Percentiles rank a stretch among this genome's conserved stretches.
Evolutionary conservation across 1,284 basidiomycete species (phyloP).

Genomic region (Kalmanozyma brasiliensis): DNA sequence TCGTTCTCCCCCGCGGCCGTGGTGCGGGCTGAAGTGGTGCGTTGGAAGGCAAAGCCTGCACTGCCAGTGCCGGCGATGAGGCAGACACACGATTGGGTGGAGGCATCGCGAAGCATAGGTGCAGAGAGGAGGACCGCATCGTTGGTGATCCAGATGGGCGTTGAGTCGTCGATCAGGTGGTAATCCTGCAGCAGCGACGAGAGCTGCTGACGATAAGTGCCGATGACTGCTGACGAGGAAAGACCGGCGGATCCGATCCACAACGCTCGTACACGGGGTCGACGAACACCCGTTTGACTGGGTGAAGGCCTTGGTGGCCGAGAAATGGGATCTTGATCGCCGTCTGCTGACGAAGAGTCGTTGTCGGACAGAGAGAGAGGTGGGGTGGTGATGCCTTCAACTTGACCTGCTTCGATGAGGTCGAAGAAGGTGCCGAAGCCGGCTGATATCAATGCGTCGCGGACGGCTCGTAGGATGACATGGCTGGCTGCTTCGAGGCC

Average conservation of each 20-base stretch:
- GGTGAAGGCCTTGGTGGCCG: slow-evolving; percentile 4
- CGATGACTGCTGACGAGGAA: slow-evolving; percentile 28
- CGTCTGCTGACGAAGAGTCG: slow-evolving; percentile 32
- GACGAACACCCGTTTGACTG: background rate
- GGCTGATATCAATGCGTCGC: slow-evolving; percentile 32
- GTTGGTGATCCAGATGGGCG: slow-evolving; percentile 49
- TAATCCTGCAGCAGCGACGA: slow-evolving; percentile 32
- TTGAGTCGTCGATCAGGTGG: slow-evolving; percentile 27
- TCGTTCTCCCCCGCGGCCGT: slow-evolving; percentile 24
- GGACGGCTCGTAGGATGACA: slow-evolving; percentile 43
- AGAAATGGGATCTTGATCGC: slow-evolving; percentile 9
- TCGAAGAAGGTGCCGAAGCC: slow-evolving; percentile 48
- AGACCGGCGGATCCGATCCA: slow-evolving; percentile 47
- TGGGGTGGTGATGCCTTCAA: slow-evolving; percentile 44
- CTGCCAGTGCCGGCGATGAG: slow-evolving; percentile 48
- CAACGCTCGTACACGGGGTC: slow-evolving; percentile 36
- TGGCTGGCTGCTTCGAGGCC: slow-evolving; percentile 41
- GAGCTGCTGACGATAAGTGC: slow-evolving; percentile 30
- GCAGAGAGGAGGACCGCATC: slow-evolving; percentile 43
- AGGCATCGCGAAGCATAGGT: slow-evolving; percentile 39
- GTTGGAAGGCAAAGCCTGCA: slow-evolving; percentile 46
- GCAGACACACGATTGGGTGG: slow-evolving; percentile 37
- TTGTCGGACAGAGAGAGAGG: slow-evolving; percentile 42
- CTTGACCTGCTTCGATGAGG: slow-evolving; percentile 42
- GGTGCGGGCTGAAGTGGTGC: slow-evolving; percentile 13